phyloP scores from a whole-genome alignment of 768 basidiomycete genomes.

The Suillus luteus region DNA sequence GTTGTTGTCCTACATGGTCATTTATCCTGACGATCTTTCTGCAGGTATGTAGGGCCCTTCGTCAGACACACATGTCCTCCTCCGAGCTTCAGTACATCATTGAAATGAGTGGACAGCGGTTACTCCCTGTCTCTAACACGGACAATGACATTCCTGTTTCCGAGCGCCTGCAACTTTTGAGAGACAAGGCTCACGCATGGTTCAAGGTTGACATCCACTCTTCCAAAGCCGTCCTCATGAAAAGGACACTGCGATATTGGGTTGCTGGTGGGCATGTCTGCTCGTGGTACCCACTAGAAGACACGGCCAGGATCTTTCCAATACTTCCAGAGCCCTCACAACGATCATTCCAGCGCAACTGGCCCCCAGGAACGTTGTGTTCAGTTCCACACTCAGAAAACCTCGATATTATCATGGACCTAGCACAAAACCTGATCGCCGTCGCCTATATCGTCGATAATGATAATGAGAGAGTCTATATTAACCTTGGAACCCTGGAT shows the following conservation, averaged over 20 bases:
- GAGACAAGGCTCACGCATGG: not conserved
- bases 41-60: not conserved
- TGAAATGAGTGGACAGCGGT: not conserved
- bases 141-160: not conserved
- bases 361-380: not conserved
- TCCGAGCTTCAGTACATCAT: not conserved
- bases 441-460: not conserved
- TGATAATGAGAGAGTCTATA: not conserved
- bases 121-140: not conserved
- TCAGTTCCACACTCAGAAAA: not conserved
- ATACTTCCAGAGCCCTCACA: not conserved
- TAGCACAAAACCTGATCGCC: not conserved
- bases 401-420: not conserved
- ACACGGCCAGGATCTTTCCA: not conserved
- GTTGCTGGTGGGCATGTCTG: not conserved
- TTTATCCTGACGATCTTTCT: not conserved
- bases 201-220: not conserved
- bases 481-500: not conserved
- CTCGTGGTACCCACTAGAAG: not conserved
- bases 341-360: not conserved
- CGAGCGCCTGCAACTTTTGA: not conserved
- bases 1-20: not conserved
- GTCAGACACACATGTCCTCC: not conserved
- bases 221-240: not conserved
- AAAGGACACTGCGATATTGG: rapidly evolving